Evolutionary conservation across 2,329 filamentous ascomycete genomes (phyloP).

Genomic region (Fusarium siculi): DNA sequence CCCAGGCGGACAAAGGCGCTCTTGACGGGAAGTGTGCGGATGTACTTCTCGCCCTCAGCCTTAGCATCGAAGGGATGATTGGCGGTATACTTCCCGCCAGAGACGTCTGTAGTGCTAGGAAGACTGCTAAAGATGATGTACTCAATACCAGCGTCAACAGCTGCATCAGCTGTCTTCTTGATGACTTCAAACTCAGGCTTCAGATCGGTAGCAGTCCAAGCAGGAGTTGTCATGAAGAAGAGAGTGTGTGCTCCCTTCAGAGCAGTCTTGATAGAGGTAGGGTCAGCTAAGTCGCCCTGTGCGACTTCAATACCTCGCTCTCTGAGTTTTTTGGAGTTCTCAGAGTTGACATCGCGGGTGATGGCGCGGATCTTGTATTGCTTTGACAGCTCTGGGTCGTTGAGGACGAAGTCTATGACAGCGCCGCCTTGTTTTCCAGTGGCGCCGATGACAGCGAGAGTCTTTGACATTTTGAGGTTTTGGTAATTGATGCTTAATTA

Average conservation of each 20-base stretch:
- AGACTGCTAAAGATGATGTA: slow-evolving; percentile 56
- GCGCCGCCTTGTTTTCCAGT: slow-evolving; percentile 64
- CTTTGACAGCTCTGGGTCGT: slow-evolving; percentile 55
- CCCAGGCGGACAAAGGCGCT: slow-evolving; percentile 55
- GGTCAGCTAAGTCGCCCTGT: slow-evolving; percentile 54
- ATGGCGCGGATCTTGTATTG: slow-evolving; percentile 61
- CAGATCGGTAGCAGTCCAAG: slow-evolving; percentile 49
- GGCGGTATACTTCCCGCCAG: slow-evolving; percentile 48
- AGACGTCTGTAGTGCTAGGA: slow-evolving; percentile 47
- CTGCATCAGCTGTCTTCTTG: slow-evolving; percentile 54
- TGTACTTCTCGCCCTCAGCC: slow-evolving; percentile 62
- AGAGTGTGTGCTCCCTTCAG: slow-evolving; percentile 58
- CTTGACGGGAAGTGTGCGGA: slow-evolving; percentile 58
- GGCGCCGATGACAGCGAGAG: slow-evolving; percentile 61
- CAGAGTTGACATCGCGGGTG: slow-evolving; percentile 56
- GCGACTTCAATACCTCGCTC: slow-evolving; percentile 47
- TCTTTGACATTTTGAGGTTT: slow-evolving; percentile 43
- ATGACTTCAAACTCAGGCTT: slow-evolving; percentile 51
- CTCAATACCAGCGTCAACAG: slow-evolving; percentile 50
- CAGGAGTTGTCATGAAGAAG: slow-evolving; percentile 59
- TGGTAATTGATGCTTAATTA: no score
- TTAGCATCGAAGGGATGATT: slow-evolving; percentile 63
- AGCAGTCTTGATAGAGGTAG: slow-evolving; percentile 52
- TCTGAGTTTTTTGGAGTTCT: slow-evolving; percentile 46
- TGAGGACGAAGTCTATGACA: slow-evolving; percentile 57